Base-by-base conservation (phyloP, 768 basidiomycete genomes). In the Mycena crocata region DNA sequence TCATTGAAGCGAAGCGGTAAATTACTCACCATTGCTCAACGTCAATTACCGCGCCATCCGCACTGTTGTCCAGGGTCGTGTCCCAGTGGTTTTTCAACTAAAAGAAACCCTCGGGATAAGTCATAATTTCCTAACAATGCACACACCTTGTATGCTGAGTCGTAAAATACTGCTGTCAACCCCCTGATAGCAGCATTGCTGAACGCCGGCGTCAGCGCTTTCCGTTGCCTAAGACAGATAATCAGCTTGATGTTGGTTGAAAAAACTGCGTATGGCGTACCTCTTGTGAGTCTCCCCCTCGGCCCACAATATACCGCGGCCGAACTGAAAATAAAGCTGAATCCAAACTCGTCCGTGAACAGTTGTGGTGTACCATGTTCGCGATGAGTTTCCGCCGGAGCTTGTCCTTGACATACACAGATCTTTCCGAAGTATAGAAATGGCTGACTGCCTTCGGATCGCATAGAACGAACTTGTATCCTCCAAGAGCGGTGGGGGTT, bases 121-220 rank as follows among this genome's bases (percentile, higher is more conserved):
- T 15, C 9, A 8, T n/a, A 15, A 17, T 9, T 12, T 26, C 5
- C 37, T 19, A 32, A 17, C 2, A 8, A 21, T 15, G 44, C 31
- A 3, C 61, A 49, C 54, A 82, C 83, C 75, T 82, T 82, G 74
- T 84, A 80, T 5, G 73, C 83, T 0, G 81, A 82, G 56, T 82
- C 79, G 44, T 76, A 84, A 56, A 83, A 84, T 0, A 83, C 75
- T 0, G 75, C 39, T 0, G 79, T 78, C 3, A 83, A 57, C 35
- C 74, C 71, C 1, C 82, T 78, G 58, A 84, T 78, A 0, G 83
- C 81, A 10, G 79, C 70, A 40, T 78, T 83, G 64, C 78, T 82
- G 72, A 84, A 84, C 2, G 78, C 82, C 5, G 82, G 81, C 0
- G 81, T 76, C 35, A 84, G 65, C 0, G 78, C 73, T 57, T 80